A percentile compares a stretch with the other conserved stretches of the same genome.
Evolutionary conservation across 768 basidiomycete species (phyloP).

Genomic region (Mycena belliarum): DNA sequence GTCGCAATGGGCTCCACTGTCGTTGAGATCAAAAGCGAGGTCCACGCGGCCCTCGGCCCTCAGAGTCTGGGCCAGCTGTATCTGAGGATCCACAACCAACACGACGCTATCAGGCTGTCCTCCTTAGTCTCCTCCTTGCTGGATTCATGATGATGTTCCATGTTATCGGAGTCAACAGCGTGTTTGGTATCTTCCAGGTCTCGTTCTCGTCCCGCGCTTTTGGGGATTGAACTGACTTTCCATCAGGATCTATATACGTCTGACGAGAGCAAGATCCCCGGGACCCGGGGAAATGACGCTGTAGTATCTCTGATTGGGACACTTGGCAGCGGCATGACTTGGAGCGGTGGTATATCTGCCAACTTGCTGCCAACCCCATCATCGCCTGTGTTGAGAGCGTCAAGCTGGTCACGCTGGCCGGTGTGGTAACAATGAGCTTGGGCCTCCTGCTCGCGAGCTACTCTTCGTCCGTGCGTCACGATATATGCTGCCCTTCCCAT

Average conservation of each 20-base stretch:
- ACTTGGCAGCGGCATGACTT: constrained; percentile 44
- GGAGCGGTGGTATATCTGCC: constrained; percentile 48
- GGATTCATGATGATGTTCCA: constrained; percentile 51
- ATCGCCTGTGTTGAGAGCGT: constrained; percentile 35
- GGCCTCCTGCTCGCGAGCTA: constrained; percentile 44
- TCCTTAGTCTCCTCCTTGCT: constrained; percentile 39
- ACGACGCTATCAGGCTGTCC: constrained; percentile 1
- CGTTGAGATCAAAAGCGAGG: too few species aligned
- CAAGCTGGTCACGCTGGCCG: constrained; percentile 36
- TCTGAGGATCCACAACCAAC: background rate
- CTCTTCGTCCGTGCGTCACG: constrained; percentile 30
- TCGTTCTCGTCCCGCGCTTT: background rate
- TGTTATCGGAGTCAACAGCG: constrained; percentile 44
- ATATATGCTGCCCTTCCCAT: background rate
- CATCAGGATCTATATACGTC: constrained; percentile 48
- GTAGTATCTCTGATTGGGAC: constrained; percentile 44
- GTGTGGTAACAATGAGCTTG: constrained; percentile 43
- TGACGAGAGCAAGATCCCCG: constrained; percentile 32
- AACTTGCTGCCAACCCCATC: constrained; percentile 44
- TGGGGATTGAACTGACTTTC: too few species aligned
- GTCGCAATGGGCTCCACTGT: too few species aligned
- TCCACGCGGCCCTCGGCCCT: too few species aligned
- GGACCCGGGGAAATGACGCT: constrained; percentile 38
- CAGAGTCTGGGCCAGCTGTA: too few species aligned
- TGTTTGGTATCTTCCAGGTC: constrained; percentile 47